Evolutionary conservation across 2,329 filamentous ascomycete species (phyloP), one percentile per base, ranked within the genome.

Genomic region (Botrytis medusae): DNA sequence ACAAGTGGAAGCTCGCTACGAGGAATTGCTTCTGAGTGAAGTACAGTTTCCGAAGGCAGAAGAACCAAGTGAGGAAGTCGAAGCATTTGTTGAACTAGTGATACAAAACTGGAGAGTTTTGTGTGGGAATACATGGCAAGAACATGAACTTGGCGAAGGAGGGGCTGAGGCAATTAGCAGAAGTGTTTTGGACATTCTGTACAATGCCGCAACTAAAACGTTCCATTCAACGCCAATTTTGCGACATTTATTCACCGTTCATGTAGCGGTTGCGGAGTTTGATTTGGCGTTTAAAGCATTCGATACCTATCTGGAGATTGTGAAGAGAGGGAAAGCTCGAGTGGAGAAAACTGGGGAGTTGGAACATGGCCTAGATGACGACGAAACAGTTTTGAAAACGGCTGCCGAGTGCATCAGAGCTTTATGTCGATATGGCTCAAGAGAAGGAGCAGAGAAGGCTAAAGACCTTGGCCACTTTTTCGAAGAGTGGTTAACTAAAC

Each of bases 141-240:
- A 97, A 76, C 85, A 90, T 71, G 94, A 97, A 77, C 86, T 98
- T 42, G 94, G 93, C 5, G 89, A 91, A 78, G 94, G 93, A 9
- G 95, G 94, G 14, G 92, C 94, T 78, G 90, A 91, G 79, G 89
- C 87, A 34, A 84, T 95, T 29, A 92, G 92, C 75, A 90, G 92
- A 71, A 90, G 90, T 69, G 90, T 97, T 46, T 87, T 99, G 59
- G 95, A 96, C 82, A 93, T 94, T 42, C 86, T 99, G 10, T 99
- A 98, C 82, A 92, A 92, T 57, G 93, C 95, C 34, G 93, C 95
- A 12, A 94, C 92, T 16, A 97, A 96, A 82, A 97, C 95, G 0
- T 99, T 96, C 80, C 96, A 99, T 82, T 99, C 96, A 1, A 97
- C 95, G 1, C 86, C 94, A 16, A 93, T 98, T 75, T 84, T 99